Conservation (phyloP, 2,329 filamentous ascomycete genomes). For the Colletotrichum horii region DNA sequence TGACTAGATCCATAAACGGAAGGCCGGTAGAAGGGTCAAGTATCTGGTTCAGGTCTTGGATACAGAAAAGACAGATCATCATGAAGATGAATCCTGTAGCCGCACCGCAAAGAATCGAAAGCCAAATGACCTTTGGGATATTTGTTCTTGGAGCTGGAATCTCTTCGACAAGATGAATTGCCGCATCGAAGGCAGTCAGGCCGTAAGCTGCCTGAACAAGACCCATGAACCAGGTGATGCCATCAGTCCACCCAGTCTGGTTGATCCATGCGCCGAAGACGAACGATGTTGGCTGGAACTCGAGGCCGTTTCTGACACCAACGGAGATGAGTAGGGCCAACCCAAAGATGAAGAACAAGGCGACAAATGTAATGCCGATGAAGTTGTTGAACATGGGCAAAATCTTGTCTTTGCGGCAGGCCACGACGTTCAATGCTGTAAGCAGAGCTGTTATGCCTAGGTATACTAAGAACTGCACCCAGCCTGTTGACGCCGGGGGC, state of each 20-base stretch:
- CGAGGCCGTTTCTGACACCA: conserved; percentile 45
- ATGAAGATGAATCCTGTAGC: conserved; percentile 56
- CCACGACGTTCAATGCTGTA: conserved; percentile 55
- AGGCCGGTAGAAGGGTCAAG: conserved; percentile 43
- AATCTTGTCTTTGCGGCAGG: conserved; percentile 52
- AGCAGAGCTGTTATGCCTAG: conserved; percentile 52
- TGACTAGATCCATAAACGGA: conserved; percentile 55
- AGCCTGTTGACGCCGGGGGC: conserved; percentile 46
- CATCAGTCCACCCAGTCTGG: conserved; percentile 56
- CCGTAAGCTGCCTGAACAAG: conserved; percentile 63
- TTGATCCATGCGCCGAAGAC: conserved; percentile 59
- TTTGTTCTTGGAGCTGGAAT: conserved; percentile 57
- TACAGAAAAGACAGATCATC: conserved; percentile 56
- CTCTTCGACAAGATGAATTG: conserved; percentile 64
- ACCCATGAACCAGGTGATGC: conserved; percentile 63
- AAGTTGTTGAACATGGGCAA: conserved; percentile 62
- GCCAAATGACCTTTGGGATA: conserved; percentile 56
- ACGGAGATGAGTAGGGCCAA: conserved; percentile 58
- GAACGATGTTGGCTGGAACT: conserved; percentile 54
- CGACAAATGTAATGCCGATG: conserved; percentile 56
- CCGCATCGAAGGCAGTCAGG: conserved; percentile 61
- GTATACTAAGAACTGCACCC: conserved; percentile 62
- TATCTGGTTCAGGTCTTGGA: conserved; percentile 49
- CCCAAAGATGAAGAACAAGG: conserved; percentile 56
- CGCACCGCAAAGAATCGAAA: conserved; percentile 54